Evolutionary conservation across 192 early-diverging fungal species (phyloP), one percentile per base, ranked within the genome.

Genomic region (Glomus cerebriforme): DNA sequence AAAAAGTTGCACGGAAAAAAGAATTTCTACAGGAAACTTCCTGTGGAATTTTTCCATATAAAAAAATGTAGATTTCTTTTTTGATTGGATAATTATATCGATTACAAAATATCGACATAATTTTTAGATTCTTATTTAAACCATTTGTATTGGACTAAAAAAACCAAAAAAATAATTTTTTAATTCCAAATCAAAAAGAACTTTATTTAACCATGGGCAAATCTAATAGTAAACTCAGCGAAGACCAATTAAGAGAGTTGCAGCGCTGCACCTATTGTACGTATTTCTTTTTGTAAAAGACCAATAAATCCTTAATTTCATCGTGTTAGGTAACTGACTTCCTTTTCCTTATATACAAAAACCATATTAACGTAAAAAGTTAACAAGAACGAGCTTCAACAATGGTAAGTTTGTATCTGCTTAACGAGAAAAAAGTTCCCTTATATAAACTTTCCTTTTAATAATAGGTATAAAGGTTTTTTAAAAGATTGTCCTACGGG

Each of bases 301-400:
- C 39, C 10, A 43, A 43, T 1, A n/a, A 43, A 12, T 39, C 37
- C 37, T 43, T 66, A 47, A 37, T 29, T 60, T 74, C n/a, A n/a
- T n/a, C 17, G 15, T 59, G 29, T 35, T 63, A 49, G 37, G 59
- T n/a, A 26, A 26, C 39, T 24, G 1, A 32, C 31, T 32, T 35
- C 43, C 26, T 58, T 43, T 8, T 19, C 1, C 59, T 58, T n/a
- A 62, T 9, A 39, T 29, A 37, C 1, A 47, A 43, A 37, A 43
- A 43, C 39, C 0, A 39, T 9, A 0, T 12, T 43, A 43, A 43
- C 39, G 10, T 43, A 12, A 43, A 22, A 62, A 91, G 90, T 96
- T 73, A 93, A 98, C 84, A 95, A 95, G 83, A 96, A 94, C 80
- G 96, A 98, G 81, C 90, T 98, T 60, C 93, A 96, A 82, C 93